phyloP scores from a whole-genome alignment of 2,329 filamentous ascomycete species.

The Mycosphaerella sp. region DNA sequence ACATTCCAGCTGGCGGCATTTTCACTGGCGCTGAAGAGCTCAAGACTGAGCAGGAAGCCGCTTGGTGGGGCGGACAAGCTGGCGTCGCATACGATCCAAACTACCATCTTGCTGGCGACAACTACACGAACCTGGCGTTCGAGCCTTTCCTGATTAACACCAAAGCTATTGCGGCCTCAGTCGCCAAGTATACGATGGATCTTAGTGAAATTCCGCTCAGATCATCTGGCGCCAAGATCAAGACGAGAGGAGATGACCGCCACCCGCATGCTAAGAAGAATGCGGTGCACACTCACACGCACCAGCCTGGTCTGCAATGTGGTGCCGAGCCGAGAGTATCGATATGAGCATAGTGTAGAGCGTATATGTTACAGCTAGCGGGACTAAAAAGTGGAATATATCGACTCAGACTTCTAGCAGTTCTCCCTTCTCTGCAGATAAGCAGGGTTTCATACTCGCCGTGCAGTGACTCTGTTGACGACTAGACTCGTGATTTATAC shows the following conservation, averaged over 20 bases:
- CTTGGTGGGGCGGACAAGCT: slow-evolving; percentile 64
- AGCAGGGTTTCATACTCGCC: no score
- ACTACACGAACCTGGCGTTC: slow-evolving; percentile 49
- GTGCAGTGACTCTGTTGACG: no score
- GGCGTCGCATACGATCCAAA: slow-evolving; percentile 49
- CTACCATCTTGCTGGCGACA: slow-evolving; percentile 52
- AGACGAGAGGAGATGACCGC: slow-evolving; percentile 9
- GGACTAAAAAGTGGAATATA: no score
- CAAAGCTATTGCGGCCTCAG: slow-evolving; percentile 7
- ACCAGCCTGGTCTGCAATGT: slow-evolving; percentile 11
- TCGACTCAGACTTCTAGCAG: no score
- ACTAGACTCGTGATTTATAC: no score
- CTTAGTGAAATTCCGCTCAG: slow-evolving; percentile 7
- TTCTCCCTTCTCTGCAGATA: no score
- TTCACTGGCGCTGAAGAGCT: slow-evolving; percentile 71
- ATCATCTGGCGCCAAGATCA: slow-evolving; percentile 9
- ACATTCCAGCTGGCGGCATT: slow-evolving; percentile 66
- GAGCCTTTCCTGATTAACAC: slow-evolving; percentile 50
- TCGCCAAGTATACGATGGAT: slow-evolving; percentile 10
- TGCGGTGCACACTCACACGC: slow-evolving; percentile 7
- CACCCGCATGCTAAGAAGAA: slow-evolving; percentile 17
- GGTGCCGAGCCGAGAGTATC: slow-evolving; percentile 8
- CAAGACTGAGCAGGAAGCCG: slow-evolving; percentile 62
- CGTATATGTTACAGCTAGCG: not conserved
- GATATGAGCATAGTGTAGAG: not conserved